phyloP scores from a whole-genome alignment of 2,329 filamentous ascomycete genomes.

The Laburnicola sp. region DNA sequence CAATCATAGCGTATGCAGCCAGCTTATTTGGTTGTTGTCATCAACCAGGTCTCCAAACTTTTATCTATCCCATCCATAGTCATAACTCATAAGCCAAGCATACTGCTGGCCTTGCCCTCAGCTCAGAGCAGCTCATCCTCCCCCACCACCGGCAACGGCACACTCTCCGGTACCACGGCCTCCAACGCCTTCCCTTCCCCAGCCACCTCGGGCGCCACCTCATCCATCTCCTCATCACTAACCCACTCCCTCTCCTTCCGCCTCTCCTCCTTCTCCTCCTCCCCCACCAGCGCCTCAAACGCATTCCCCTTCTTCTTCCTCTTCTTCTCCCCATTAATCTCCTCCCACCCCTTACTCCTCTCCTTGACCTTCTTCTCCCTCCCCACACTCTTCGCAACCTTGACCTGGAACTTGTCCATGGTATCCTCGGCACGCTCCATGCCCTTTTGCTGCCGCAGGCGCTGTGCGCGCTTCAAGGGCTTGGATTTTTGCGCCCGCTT shows the following conservation, averaged over 20 bases:
- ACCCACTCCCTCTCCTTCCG: slow-evolving; percentile 29
- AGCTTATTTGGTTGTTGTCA: background rate
- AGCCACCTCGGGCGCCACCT: slow-evolving; percentile 10
- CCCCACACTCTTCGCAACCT: slow-evolving; percentile 56
- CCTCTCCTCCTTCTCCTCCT: slow-evolving; percentile 17
- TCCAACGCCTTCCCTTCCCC: slow-evolving; percentile 6
- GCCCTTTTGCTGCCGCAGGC: slow-evolving; percentile 50
- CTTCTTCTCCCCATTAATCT: slow-evolving; percentile 35
- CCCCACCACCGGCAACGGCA: slow-evolving; percentile 22
- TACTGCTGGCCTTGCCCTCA: background rate
- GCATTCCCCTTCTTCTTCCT: slow-evolving; percentile 24
- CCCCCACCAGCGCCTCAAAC: slow-evolving; percentile 20
- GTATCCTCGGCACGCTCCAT: slow-evolving; percentile 60
- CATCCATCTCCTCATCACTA: slow-evolving; percentile 38
- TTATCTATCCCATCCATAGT: background rate
- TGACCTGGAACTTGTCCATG: slow-evolving; percentile 59
- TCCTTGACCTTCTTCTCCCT: slow-evolving; percentile 55
- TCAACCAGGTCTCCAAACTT: background rate
- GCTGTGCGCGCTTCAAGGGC: slow-evolving; percentile 56
- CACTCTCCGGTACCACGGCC: slow-evolving; percentile 17
- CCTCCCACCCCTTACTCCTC: slow-evolving; percentile 49
- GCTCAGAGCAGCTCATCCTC: slow-evolving; percentile 36
- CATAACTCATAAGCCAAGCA: slow-evolving; percentile 1
- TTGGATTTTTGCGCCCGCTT: slow-evolving; percentile 66
- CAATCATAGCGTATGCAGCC: slow-evolving; percentile 1